A percentile compares a stretch with the other conserved stretches of the same genome.
Conservation (phyloP, 768 basidiomycete genomes). For the Amanita rubescens region DNA sequence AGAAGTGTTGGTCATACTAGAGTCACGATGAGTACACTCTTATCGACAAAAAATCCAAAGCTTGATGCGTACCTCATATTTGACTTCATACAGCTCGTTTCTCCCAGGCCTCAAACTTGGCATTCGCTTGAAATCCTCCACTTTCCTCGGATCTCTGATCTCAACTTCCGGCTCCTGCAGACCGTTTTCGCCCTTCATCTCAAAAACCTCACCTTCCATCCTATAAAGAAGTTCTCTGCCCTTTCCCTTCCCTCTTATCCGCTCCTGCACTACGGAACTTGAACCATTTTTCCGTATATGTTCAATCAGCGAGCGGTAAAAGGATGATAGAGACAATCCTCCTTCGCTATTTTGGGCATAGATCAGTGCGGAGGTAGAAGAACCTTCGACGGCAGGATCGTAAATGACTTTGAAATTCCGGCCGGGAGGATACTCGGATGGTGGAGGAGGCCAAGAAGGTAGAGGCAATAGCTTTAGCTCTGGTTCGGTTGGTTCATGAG, state of each 20-base stretch:
- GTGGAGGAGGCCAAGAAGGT: slow-evolving; percentile 56
- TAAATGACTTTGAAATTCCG: slow-evolving; percentile 55
- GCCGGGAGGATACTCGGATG: slow-evolving; percentile 36
- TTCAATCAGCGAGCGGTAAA: slow-evolving; percentile 33
- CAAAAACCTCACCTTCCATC: slow-evolving; percentile 48
- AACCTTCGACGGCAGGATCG: slow-evolving; percentile 46
- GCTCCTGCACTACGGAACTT: slow-evolving; percentile 25
- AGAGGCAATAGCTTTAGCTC: slow-evolving; percentile 22
- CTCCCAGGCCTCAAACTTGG: slow-evolving; percentile 13
- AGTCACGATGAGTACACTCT: neutral
- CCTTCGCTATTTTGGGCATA: slow-evolving; percentile 12
- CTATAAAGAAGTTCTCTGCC: slow-evolving; percentile 51
- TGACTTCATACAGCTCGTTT: slow-evolving; percentile 34
- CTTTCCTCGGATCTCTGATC: slow-evolving; percentile 49
- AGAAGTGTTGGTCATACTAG: slow-evolving; percentile 73
- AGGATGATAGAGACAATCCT: slow-evolving; percentile 13
- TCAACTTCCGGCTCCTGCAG: slow-evolving; percentile 28
- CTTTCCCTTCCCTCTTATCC: slow-evolving; percentile 57
- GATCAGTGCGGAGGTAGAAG: slow-evolving; percentile 16
- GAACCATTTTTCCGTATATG: slow-evolving; percentile 27
- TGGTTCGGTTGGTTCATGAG: slow-evolving; percentile 17
- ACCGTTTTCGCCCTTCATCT: slow-evolving; percentile 24
- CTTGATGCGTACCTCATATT: slow-evolving; percentile 44
- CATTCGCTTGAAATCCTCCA: slow-evolving; percentile 23
- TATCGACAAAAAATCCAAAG: slow-evolving; percentile 2